Evolutionary conservation across 2,329 filamentous ascomycete species (phyloP), one percentile per base, ranked within the genome.

Genomic region (Sporothrix schenckii): DNA sequence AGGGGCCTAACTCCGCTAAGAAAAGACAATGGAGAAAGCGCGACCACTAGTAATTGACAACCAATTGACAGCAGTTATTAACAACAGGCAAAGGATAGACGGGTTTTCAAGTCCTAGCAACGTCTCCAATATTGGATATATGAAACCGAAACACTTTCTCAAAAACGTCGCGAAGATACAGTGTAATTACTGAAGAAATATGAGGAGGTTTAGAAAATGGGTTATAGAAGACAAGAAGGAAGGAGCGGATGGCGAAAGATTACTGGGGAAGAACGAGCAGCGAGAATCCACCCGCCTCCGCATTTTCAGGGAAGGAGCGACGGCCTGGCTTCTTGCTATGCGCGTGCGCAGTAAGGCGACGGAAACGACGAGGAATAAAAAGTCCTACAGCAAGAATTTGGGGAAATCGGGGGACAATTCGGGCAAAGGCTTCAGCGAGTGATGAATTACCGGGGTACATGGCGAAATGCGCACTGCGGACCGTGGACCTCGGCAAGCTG

Each of bases 401-500:
- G 65, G 65, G 65, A 41, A 66, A 54, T 14, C 24, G 30, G 30
- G 63, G 63, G 49, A 24, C 53, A 39, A 21, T 49, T 66, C 49
- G 47, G 63, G 41, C 54, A 52, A 34, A 34, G 21, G 10, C 50
- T 39, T 39, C 24, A 60, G 41, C 14, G 27, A 21, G 60, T 44
- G 44, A 65, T 44, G 16, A 68, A 27, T 60, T 69, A 24, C 34
- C 54, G 50, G 66, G 66, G 66, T 13, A 53, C 16, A 52, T 34
- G 21, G 54, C 49, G n/a, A 54, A 66, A 14, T 16, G 11, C 63
- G 63, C 61, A 34, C 16, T 5, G 14, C 44, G 61, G 44, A 16
- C 61, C 44, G 49, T 52, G 66, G 44, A 69, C 69, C 58, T 72
- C 69, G 70, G 66, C 70, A 65, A 67, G 50, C 49, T n/a, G 67